Conservation (phyloP, 2,329 filamentous ascomycete genomes). For the Trichoderma semiorbis region DNA sequence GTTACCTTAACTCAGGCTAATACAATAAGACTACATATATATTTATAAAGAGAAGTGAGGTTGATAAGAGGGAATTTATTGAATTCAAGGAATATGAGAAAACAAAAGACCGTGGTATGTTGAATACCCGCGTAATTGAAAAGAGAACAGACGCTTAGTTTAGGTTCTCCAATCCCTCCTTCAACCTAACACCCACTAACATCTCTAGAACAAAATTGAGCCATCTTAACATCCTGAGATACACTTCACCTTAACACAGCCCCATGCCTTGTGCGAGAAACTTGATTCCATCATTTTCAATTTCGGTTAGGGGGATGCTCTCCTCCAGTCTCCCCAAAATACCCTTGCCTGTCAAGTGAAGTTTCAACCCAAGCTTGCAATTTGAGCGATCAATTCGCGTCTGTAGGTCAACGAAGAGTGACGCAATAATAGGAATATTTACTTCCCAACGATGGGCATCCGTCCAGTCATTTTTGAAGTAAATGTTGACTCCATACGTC, state of each 20-base stretch:
- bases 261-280: not conserved
- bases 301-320: not conserved
- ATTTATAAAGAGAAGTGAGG: not conserved
- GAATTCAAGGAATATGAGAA: too few species aligned
- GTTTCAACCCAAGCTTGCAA: not conserved
- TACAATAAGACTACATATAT: too few species aligned
- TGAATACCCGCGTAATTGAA: not conserved
- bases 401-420: not conserved
- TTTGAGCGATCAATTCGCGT: not conserved
- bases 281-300: not conserved
- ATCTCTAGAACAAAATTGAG: not conserved
- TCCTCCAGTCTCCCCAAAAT: not conserved
- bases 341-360: not conserved
- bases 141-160: too few species aligned
- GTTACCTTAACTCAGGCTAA: too few species aligned
- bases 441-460: not conserved
- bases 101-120: not conserved
- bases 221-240: not conserved
- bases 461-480: not conserved
- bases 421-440: not conserved
- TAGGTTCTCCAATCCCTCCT: too few species aligned
- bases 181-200: too few species aligned
- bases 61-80: not conserved
- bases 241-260: not conserved
- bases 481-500: not conserved